A percentile compares a stretch with the other conserved stretches of the same genome.
phyloP scores from a whole-genome alignment of 2,329 filamentous ascomycete species.

The Cladosporium sphaerospermum region DNA sequence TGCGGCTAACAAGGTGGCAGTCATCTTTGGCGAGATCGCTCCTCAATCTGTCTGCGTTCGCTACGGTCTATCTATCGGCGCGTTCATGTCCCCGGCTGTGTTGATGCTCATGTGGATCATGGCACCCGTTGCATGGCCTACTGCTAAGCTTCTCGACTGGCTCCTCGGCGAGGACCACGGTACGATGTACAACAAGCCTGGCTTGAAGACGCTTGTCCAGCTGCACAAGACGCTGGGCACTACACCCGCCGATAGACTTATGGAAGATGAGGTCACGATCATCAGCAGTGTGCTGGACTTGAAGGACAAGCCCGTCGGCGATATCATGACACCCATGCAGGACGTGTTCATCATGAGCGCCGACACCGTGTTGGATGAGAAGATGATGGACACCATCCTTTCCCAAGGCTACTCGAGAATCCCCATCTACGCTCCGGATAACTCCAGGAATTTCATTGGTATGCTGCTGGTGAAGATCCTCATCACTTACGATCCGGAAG shows the following conservation, averaged over 20 bases:
- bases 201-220: conserved; percentile 90
- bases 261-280: conserved; percentile 97
- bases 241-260: conserved; percentile 75
- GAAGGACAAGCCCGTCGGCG: conserved; percentile 90
- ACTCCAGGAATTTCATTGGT: conserved; percentile 81
- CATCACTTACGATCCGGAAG: conserved; percentile 97
- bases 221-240: conserved; percentile 87
- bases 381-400: conserved; percentile 89
- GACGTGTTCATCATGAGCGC: conserved; percentile 97
- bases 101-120: conserved; percentile 86
- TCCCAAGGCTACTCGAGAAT: conserved; percentile 94
- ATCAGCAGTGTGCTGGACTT: conserved; percentile 94
- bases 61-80: conserved; percentile 90
- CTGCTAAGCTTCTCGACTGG: conserved; percentile 89
- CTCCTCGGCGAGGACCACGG: conserved; percentile 92
- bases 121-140: conserved; percentile 86
- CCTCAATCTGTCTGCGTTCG: conserved; percentile 95
- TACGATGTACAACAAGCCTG: conserved; percentile 96
- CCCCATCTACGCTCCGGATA: conserved; percentile 83
- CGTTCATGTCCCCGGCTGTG: conserved; percentile 85
- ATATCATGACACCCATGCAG: conserved; percentile 97
- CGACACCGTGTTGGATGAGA: conserved; percentile 85
- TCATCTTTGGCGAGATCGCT: conserved; percentile 96
- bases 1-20: conserved; percentile 41
- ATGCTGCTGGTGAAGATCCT: conserved; percentile 98